A percentile compares a stretch with the other conserved stretches of the same genome.
Conservation (phyloP, 129 eudicot species). For the Tagetes erecta region DNA sequence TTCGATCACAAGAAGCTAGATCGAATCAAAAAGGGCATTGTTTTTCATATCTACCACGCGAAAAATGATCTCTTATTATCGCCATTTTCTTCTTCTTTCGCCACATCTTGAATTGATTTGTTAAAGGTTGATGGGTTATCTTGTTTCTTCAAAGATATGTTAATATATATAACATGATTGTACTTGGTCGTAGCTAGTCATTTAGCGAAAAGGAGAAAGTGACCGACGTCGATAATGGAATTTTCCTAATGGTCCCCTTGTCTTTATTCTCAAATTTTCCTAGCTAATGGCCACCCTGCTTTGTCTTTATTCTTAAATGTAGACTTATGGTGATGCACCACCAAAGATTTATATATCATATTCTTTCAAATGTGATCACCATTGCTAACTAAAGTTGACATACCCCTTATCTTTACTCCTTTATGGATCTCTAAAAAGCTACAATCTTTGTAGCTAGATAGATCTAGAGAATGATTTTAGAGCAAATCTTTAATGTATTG, state of each 20-base stretch:
- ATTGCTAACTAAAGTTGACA: slow-evolving; percentile 30
- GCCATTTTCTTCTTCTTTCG: slow-evolving; percentile 46
- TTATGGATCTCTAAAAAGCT: slow-evolving; percentile 33
- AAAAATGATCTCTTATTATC: not conserved
- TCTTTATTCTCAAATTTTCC: slow-evolving; percentile 45
- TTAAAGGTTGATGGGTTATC: slow-evolving; percentile 24
- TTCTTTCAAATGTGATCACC: slow-evolving; percentile 33
- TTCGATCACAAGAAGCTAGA: slow-evolving; percentile 25
- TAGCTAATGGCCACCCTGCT: slow-evolving; percentile 39
- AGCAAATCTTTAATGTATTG: slow-evolving; percentile 25
- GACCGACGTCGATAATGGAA: slow-evolving; percentile 39
- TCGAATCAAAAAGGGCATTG: slow-evolving; percentile 18
- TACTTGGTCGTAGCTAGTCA: slow-evolving; percentile 18
- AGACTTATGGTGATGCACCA: slow-evolving; percentile 42
- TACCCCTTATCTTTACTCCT: slow-evolving; percentile 28
- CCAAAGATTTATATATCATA: slow-evolving; percentile 32
- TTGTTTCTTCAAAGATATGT: slow-evolving; percentile 9
- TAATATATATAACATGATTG: slow-evolving; percentile 15
- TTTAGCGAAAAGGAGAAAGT: slow-evolving; percentile 24
- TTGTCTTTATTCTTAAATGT: slow-evolving; percentile 43
- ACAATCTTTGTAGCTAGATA: slow-evolving; percentile 20
- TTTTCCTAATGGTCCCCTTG: slow-evolving; percentile 51
- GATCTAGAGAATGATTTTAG: slow-evolving; percentile 20
- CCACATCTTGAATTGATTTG: slow-evolving; percentile 32
- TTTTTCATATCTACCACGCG: slow-evolving; percentile 5